Evolutionary conservation across 192 early-diverging fungal genomes (phyloP).

Genomic region (Coemansia sp.): DNA sequence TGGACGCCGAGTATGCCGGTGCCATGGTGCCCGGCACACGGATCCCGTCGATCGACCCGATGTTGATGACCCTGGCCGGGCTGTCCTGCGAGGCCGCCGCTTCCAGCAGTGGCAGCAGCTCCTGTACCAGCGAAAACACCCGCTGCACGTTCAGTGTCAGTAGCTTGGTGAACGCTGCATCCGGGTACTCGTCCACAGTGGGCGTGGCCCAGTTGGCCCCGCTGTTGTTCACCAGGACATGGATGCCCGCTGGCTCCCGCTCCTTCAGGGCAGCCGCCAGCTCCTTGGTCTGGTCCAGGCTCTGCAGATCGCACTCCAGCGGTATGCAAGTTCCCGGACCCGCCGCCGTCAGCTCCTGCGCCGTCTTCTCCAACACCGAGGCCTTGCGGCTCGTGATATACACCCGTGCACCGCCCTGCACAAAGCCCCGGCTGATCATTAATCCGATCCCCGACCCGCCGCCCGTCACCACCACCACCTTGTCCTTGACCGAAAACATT

Average conservation of each 20-base stretch:
- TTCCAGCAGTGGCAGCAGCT: slow-evolving; percentile 64
- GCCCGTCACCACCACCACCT: slow-evolving; percentile 78
- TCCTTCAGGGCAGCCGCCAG: slow-evolving; percentile 54
- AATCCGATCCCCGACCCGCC: slow-evolving; percentile 54
- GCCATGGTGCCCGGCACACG: slow-evolving; percentile 49
- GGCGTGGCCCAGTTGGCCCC: slow-evolving; percentile 50
- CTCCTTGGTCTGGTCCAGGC: slow-evolving; percentile 50
- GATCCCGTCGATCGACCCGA: slow-evolving; percentile 70
- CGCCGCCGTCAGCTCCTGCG: slow-evolving; percentile 57
- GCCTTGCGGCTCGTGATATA: slow-evolving; percentile 84
- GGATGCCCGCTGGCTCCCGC: slow-evolving; percentile 55
- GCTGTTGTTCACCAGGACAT: slow-evolving; percentile 87
- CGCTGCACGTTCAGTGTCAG: slow-evolving; percentile 83
- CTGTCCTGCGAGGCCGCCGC: slow-evolving; percentile 48
- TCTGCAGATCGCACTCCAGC: slow-evolving; percentile 67
- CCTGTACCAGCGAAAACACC: slow-evolving; percentile 72
- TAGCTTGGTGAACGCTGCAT: slow-evolving; percentile 64
- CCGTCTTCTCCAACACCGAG: slow-evolving; percentile 54
- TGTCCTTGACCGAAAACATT: slow-evolving; percentile 64
- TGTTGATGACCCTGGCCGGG: slow-evolving; percentile 85
- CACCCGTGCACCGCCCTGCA: slow-evolving; percentile 83
- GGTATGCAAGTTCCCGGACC: slow-evolving; percentile 71
- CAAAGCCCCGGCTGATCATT: slow-evolving; percentile 65
- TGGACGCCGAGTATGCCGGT: slow-evolving; percentile 72
- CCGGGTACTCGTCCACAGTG: slow-evolving; percentile 51